Evolutionary conservation across 164 flowering plant species (phyloP).

Genomic region (Vitis riparia): DNA sequence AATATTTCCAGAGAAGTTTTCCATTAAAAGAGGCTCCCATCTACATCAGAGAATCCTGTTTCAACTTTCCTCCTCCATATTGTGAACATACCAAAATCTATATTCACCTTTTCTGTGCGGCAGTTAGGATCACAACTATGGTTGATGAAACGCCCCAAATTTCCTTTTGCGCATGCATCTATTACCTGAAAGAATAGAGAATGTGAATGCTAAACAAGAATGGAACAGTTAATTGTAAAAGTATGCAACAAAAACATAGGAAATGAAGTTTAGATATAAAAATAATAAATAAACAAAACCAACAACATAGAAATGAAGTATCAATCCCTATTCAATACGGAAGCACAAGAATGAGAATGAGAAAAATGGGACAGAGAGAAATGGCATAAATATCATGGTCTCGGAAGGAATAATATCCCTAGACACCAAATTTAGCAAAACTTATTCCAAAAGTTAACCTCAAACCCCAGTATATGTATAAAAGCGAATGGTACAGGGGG

Average conservation of each 20-base stretch:
- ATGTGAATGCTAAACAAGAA: background rate
- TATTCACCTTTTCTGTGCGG: slow-evolving; percentile 90
- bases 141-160: slow-evolving; percentile 95
- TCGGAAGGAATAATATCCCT: too few relatives aligned
- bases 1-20: background rate
- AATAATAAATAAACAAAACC: too few relatives aligned
- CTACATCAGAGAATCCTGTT: background rate
- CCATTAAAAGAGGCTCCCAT: background rate
- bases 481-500: too few relatives aligned
- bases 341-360: too few relatives aligned
- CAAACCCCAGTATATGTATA: too few relatives aligned
- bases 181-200: slow-evolving; percentile 61
- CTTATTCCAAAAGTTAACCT: too few relatives aligned
- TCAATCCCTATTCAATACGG: too few relatives aligned
- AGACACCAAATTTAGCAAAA: too few relatives aligned
- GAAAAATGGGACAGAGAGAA: too few relatives aligned
- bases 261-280: background rate
- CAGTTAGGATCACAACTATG: slow-evolving; percentile 99
- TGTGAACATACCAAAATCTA: background rate
- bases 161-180: slow-evolving; percentile 96
- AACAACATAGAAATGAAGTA: too few relatives aligned
- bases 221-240: background rate
- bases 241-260: background rate
- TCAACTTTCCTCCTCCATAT: background rate
- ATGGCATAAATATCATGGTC: too few relatives aligned